Base-by-base conservation (phyloP, 129 eudicot genomes). In the Escallonia rubra region DNA sequence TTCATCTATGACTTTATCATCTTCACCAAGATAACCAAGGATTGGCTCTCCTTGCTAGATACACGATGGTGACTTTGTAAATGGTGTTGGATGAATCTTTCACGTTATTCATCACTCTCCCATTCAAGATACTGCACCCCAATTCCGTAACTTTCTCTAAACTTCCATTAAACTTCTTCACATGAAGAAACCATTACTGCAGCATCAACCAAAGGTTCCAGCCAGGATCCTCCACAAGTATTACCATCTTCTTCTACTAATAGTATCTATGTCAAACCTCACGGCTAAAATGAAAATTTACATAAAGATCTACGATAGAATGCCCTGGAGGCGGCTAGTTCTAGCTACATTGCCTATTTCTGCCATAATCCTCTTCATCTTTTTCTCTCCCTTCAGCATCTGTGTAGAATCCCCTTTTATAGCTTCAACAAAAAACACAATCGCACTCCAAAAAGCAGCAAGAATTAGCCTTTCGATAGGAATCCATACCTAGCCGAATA, bases 391-490 rank as follows among this genome's bases (percentile, higher is more conserved):
- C 72, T 88, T 80, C 87, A 85, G 74, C 77, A 75, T 88, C 50
- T 63, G 43, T 23, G 34, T 68, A 61, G 76, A 82, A 54, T 48
- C 80, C 47, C 89, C 74, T 0, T 39, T 57, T 11, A 47, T 11
- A 15, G 13, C 10, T 55, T 51, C 86, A 3, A 63, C 85, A 44
- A 67, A 67, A 60, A 59, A 59, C 63, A 59, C 59, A 50, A 65
- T 59, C 13, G 56, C 52, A 39, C 70, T 66, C 67, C 66, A 41
- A 42, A 68, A 81, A 43, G 73, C 76, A 23, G 53, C 76, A 50
- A 69, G 64, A 39, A 82, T 88, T 74, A 77, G 83, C 70, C 83
- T 88, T 64, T 64, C 85, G 5, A 81, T 89, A 10, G 96, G 96
- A 10, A 81, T 89, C 76, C 82, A 85, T 15, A 80, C 90, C 15